phyloP scores from a whole-genome alignment of 768 basidiomycete species.

The Panaeolus cyanescens region DNA sequence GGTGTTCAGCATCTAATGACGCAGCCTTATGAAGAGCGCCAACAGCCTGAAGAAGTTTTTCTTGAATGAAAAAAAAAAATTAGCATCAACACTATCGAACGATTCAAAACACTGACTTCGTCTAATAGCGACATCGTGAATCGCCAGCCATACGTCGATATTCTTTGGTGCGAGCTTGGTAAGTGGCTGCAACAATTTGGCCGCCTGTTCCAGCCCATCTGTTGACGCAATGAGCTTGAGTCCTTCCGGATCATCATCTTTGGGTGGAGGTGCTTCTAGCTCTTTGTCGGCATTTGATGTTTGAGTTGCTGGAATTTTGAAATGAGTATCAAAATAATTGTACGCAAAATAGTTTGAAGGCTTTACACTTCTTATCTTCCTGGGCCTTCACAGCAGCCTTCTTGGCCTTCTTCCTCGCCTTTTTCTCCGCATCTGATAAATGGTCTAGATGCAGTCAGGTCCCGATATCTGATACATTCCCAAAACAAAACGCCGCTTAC shows the following conservation, averaged over 20 bases:
- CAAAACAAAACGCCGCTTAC: constrained; percentile 21
- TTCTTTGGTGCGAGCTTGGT: constrained; percentile 49
- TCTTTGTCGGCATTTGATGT: constrained; percentile 68
- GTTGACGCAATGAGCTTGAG: constrained; percentile 60
- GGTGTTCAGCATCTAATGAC: constrained; percentile 51
- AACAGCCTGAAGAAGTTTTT: constrained; percentile 79
- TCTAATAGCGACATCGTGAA: constrained; percentile 82
- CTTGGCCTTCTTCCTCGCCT: constrained; percentile 86
- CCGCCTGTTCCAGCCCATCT: constrained; percentile 75
- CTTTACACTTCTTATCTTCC: constrained; percentile 77
- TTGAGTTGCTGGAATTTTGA: constrained; percentile 28
- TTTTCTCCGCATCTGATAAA: constrained; percentile 69
- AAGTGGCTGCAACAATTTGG: constrained; percentile 69
- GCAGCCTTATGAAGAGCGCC: constrained; percentile 64
- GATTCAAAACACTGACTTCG: constrained; percentile 57
- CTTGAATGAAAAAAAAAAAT: constrained; percentile 37
- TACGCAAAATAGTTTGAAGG: constrained; percentile 7
- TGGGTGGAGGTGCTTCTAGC: constrained; percentile 51
- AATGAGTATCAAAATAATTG: neutral
- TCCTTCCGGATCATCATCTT: constrained; percentile 88
- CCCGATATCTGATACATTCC: neutral
- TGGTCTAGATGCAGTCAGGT: constrained; percentile 28
- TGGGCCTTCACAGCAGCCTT: constrained; percentile 65
- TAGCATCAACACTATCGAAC: constrained; percentile 1
- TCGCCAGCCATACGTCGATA: constrained; percentile 71